phyloP scores from a whole-genome alignment of 2,329 filamentous ascomycete genomes.

The Phaeoacremonium minimum region DNA sequence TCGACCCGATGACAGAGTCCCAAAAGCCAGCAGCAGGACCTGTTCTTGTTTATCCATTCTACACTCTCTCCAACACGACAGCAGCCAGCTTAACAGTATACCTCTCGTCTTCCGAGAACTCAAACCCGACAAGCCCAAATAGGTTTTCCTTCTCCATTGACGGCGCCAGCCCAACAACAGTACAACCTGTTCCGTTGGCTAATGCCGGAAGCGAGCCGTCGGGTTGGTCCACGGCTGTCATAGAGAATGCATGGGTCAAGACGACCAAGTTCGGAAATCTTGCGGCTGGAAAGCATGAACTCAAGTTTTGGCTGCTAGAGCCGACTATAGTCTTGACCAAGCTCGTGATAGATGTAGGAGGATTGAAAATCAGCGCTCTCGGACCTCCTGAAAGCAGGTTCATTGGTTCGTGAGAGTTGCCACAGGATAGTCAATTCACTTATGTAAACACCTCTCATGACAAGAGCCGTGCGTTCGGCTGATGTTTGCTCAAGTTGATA shows the following conservation, averaged over 20 bases:
- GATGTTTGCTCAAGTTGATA: too few relatives aligned
- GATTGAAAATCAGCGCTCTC: conserved; percentile 19
- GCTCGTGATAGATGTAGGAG: conserved; percentile 22
- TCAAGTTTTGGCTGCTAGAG: conserved; percentile 20
- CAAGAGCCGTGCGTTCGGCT: too few relatives aligned
- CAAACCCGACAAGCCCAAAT: conserved; percentile 18
- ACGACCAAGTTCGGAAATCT: conserved; percentile 13
- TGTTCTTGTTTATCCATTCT: conserved; percentile 18
- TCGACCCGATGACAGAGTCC: conserved; percentile 16
- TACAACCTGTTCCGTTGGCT: conserved; percentile 17
- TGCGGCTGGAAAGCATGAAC: conserved; percentile 16
- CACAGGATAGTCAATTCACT: too few relatives aligned
- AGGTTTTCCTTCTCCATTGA: conserved; percentile 20
- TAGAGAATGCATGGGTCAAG: conserved; percentile 18
- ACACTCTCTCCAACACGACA: conserved; percentile 17
- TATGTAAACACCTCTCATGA: too few relatives aligned
- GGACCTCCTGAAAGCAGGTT: conserved; percentile 21
- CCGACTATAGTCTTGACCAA: conserved; percentile 25
- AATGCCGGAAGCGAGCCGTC: conserved; percentile 16
- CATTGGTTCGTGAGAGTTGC: too few relatives aligned
- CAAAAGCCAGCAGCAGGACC: conserved; percentile 13
- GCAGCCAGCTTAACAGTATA: conserved; percentile 17
- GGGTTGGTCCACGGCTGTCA: conserved; percentile 21
- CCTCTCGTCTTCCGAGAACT: conserved; percentile 22
- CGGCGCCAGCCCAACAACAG: conserved; percentile 11